Base-by-base conservation (phyloP, 768 basidiomycete genomes). In the Boletus vermiculosoides region DNA sequence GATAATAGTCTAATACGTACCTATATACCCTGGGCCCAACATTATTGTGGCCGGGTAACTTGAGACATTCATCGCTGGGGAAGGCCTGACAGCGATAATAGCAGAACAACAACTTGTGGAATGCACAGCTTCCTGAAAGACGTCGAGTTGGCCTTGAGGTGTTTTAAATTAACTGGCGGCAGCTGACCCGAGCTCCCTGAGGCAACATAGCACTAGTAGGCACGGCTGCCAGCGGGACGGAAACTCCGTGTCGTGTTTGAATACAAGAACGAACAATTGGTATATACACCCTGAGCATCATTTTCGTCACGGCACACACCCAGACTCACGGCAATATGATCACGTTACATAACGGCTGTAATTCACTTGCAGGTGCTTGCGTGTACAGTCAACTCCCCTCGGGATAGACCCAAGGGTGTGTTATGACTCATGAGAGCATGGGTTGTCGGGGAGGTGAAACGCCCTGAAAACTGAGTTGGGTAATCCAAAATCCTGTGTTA, bases 11-110 rank as follows among this genome's bases (percentile, higher is more conserved):
- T 9, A 42, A 34, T 1, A 42, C 60, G n/a, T 28, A 59, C 60
- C 60, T 37, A 61, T 49, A 36, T 51, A 59, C 1, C 22, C 57
- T 13, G 57, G 52, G 5, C 50, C 58, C 49, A 39, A 45, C 22
- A 34, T 22, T 28, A 33, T 36, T 34, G 52, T 34, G 5, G 8
- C 1, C 9, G 47, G n/a, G 42, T 50, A 57, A n/a, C n/a, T 57
- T 11, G 55, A 13, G 31, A 5, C 20, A 16, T 42, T 22, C 57
- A 58, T 36, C 42, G 9, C 36, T 20, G 47, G 22, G 6, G 4
- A 33, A 33, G 15, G 13, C 16, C 23, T 28, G 25, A 23, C 16
- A 33, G 16, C 3, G 5, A n/a, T 41, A 40, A 23, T 15, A 22
- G 18, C 12, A 15, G 16, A n/a, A 4, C n/a, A 42, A 30, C 28